Base-by-base conservation (phyloP, 352 stramenopile species). In the Phytophthora vignae region DNA sequence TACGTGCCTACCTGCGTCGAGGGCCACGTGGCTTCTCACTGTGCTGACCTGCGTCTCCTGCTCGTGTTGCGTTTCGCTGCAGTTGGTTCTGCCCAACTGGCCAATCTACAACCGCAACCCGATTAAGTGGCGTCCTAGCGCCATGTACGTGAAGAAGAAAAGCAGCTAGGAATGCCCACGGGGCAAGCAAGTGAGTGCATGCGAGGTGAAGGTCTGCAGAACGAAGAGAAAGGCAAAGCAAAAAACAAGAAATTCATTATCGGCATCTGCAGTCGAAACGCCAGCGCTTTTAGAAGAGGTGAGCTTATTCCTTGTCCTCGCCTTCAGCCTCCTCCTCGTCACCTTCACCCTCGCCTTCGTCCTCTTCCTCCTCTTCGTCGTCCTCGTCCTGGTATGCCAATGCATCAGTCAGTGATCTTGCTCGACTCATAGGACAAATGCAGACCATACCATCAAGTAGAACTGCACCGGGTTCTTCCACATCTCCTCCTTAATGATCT, bases 31-130 rank as follows among this genome's bases (percentile, higher is more conserved):
- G 67, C 61, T 58, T 46, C 12, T 44, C 4, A 53, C 29, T 33
- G 27, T 31, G 33, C 25, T 61, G 29, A 31, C 29, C 27, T 40
- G 63, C 9, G 14, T 38, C 61, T 38, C 50, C 22, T 25, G 22
- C 40, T 49, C 50, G 52, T 66, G 8, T 52, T 71, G 38, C 5
- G 25, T 15, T 15, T 31, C 57, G 27, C 27, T 65, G 33, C 52
- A 95, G 87, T 63, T 94, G 44, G 78, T 93, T 60, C 70, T 96
- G 38, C 89, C 89, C 1, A 87, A 96, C 73, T 96, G 89, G 89
- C 78, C 82, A 6, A 87, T 95, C 46, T 96, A 92, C 83, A 96
- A 95, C 71, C 83, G 82, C 55, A 80, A 95, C 64, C 85, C 86
- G 19, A 91, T 96, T 73, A 86, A 93, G 76, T 96, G 89, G 89